These are phyloP conservation scores for Nakataea oryzae DNA, from an alignment of 2,329 filamentous ascomycete species.

Conservation along the genomic window DNA sequence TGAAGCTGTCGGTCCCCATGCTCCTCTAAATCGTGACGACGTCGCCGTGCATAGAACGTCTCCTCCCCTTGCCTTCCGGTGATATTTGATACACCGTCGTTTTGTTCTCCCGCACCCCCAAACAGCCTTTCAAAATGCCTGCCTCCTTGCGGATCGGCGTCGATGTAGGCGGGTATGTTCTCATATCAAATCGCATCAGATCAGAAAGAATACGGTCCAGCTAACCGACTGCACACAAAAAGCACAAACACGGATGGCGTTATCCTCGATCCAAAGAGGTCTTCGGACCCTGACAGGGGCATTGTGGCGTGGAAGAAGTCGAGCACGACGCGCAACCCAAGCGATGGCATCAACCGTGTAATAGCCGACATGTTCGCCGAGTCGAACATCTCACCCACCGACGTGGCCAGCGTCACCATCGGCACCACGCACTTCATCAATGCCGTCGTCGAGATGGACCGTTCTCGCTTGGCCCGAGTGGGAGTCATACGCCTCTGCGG, in stretches of 20 bases:
- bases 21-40: no score
- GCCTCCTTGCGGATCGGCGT: slow-evolving; percentile 28
- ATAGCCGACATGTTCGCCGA: slow-evolving; percentile 31
- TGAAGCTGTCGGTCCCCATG: no score
- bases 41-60: no score
- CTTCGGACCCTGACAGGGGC: slow-evolving; percentile 24
- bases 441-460: slow-evolving; percentile 43
- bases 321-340: slow-evolving; percentile 36
- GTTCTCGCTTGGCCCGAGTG: slow-evolving; percentile 33
- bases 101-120: no score
- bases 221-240: not conserved
- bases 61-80: no score
- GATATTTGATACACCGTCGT: no score
- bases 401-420: slow-evolving; percentile 38
- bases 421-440: slow-evolving; percentile 51
- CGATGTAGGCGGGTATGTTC: slow-evolving; percentile 26
- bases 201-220: no score
- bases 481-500: slow-evolving; percentile 45
- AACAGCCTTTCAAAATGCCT: not conserved
- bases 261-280: slow-evolving; percentile 31
- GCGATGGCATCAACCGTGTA: slow-evolving; percentile 32
- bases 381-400: slow-evolving; percentile 18
- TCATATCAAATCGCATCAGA: no score
- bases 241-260: slow-evolving; percentile 44
- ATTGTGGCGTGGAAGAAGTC: slow-evolving; percentile 40